Conservation (phyloP, 768 basidiomycete genomes). For the Leccinum disarticulatum region DNA sequence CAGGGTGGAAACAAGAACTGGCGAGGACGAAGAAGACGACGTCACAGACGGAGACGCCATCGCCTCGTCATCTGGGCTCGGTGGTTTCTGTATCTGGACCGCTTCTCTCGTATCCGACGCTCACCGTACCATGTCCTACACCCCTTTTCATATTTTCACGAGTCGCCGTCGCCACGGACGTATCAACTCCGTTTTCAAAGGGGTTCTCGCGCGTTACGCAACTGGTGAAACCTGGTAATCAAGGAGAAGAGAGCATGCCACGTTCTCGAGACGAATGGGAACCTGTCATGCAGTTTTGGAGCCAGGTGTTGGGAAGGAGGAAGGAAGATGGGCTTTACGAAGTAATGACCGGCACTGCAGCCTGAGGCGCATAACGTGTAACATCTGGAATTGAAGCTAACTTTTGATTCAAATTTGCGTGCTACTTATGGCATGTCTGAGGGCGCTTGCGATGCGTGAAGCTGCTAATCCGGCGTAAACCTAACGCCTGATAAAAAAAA, state of each 20-base stretch:
- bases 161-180: slow-evolving; percentile 42
- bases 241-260: slow-evolving; percentile 64
- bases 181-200: slow-evolving; percentile 55
- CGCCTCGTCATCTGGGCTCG: slow-evolving; percentile 52
- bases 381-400: background rate
- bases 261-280: slow-evolving; percentile 75
- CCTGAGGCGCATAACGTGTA: slow-evolving; percentile 1
- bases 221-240: slow-evolving; percentile 39
- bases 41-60: slow-evolving; percentile 3
- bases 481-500: background rate
- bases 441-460: too few relatives aligned
- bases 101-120: slow-evolving; percentile 75
- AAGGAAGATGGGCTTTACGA: slow-evolving; percentile 65
- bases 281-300: slow-evolving; percentile 87
- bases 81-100: slow-evolving; percentile 71
- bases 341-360: slow-evolving; percentile 46
- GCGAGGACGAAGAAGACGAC: slow-evolving; percentile 1
- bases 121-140: slow-evolving; percentile 51
- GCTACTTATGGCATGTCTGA: background rate
- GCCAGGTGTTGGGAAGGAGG: slow-evolving; percentile 57
- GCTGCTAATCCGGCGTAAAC: background rate
- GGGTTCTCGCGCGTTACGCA: slow-evolving; percentile 55
- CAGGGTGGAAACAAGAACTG: slow-evolving; percentile 49
- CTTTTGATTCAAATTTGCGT: background rate
- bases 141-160: slow-evolving; percentile 63